A percentile compares a stretch with the other conserved stretches of the same genome.
These are phyloP conservation scores for Stachybotrys echinatus DNA, from an alignment of 2,329 filamentous ascomycete genomes.

Conservation along the genomic window DNA sequence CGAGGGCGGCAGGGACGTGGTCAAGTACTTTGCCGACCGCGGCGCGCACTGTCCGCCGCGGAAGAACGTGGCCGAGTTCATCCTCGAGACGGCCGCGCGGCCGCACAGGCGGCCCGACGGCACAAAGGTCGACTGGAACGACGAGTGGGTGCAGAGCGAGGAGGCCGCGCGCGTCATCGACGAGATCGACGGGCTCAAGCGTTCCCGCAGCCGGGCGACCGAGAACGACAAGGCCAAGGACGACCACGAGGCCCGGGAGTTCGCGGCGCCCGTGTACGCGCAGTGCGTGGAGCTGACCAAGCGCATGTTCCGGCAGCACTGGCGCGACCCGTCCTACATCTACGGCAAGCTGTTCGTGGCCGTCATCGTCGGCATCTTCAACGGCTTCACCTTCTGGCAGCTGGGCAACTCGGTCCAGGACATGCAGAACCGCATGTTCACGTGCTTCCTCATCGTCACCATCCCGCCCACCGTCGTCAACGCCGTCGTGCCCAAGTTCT, in stretches of 20 bases:
- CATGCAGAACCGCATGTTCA: constrained; percentile 74
- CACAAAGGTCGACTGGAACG: constrained; percentile 53
- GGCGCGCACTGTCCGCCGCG: constrained; percentile 59
- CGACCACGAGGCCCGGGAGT: constrained; percentile 40
- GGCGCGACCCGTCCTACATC: constrained; percentile 69
- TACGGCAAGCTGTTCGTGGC: constrained; percentile 71
- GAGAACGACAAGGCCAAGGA: constrained; percentile 5
- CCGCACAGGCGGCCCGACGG: neutral
- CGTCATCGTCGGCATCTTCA: constrained; percentile 68
- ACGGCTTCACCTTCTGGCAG: constrained; percentile 71
- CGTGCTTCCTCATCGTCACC: constrained; percentile 56
- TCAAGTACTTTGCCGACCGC: constrained; percentile 51
- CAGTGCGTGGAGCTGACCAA: constrained; percentile 65
- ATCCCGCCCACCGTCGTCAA: constrained; percentile 69
- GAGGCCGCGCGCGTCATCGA: constrained; percentile 51
- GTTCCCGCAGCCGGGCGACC: constrained; percentile 7
- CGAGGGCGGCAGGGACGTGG: constrained; percentile 35
- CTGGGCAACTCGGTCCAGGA: constrained; percentile 59
- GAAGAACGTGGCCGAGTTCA: constrained; percentile 44
- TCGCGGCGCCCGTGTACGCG: constrained; percentile 55
- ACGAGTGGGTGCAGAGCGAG: constrained; percentile 64
- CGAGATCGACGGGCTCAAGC: constrained; percentile 60
- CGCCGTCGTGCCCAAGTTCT: constrained; percentile 69
- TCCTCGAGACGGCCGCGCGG: constrained; percentile 38
- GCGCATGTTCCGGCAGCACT: constrained; percentile 65